Evolutionary conservation across 306 rosid species (phyloP), one percentile per base, ranked within the genome.

Genomic region (Sicyos edulis): DNA sequence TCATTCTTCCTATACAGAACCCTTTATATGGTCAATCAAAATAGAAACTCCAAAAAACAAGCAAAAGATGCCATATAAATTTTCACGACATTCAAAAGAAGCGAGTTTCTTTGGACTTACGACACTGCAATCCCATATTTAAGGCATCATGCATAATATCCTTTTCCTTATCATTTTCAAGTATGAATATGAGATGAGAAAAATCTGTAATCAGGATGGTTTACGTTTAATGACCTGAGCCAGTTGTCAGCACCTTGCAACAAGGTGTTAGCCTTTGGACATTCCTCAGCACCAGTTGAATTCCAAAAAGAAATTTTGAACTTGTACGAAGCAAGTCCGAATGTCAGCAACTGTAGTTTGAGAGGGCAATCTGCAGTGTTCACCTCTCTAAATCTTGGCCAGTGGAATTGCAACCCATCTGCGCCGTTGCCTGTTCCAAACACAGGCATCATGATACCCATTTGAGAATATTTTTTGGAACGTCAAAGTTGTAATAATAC

Each of bases 301-400:
- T 75, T 88, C 97, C 96, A 89, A 75, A 87, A 78, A 32, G 95
- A 80, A 81, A 74, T 76, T 85, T 84, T 88, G 76, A 86, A 82
- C 85, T 89, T 89, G 83, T 88, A 83, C 54, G 79, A 85, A 66
- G 97, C 95, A 73, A 92, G 93, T 62, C 96, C 97, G 44, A 92
- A 88, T 75, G 83, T 81, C 2, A 90, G 92, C 80, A 92, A 63
- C 9, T 86, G 84, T 37, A 87, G 83, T 77, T 85, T 87, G 45
- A 81, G 77, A 17, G 83, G 77, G 67, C 74, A 76, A 76, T 73
- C 78, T 15, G 86, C 49, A 71, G 75, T 76, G n/a, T 62, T 76
- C 68, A 74, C 56, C 53, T 84, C 88, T 72, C 81, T 71, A 51
- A 76, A 45, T 73, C 80, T 85, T 53, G 88, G 80, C 80, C 82